phyloP scores from a whole-genome alignment of 108 stramenopile species.

The Bacterosira constricta region DNA sequence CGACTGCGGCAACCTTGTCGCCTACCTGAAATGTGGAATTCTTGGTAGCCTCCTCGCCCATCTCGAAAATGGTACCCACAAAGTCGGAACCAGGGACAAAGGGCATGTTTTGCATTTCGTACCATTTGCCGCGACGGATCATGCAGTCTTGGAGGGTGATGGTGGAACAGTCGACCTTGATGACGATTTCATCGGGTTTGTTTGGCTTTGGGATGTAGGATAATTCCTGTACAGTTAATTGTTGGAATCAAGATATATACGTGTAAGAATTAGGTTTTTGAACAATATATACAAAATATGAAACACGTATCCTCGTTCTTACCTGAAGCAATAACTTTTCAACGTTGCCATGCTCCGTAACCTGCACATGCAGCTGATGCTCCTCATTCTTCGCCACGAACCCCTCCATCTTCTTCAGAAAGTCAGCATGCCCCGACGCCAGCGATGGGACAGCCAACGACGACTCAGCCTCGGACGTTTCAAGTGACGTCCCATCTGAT shows the following conservation, averaged over 20 bases:
- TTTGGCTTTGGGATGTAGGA: not conserved
- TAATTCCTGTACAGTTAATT: not conserved
- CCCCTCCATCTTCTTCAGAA: not conserved
- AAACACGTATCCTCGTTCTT: not conserved
- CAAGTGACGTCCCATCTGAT: too few relatives aligned
- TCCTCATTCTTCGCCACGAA: conserved; percentile 8
- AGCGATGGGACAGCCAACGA: not conserved
- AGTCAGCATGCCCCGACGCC: not conserved
- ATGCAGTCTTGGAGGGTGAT: conserved; percentile 68
- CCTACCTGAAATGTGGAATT: conserved; percentile 42
- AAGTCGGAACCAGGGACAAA: conserved; percentile 68
- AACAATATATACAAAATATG: not conserved
- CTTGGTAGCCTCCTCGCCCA: conserved; percentile 38
- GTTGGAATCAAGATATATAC: not conserved
- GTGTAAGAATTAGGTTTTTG: not conserved
- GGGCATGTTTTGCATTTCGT: conserved; percentile 51
- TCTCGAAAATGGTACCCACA: conserved; percentile 54
- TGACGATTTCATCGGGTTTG: not conserved
- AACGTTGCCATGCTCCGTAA: conserved; percentile 32
- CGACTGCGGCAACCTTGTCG: conserved; percentile 61
- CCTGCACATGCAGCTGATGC: conserved; percentile 22
- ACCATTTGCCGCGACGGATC: conserved; percentile 65
- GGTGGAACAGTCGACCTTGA: conserved; percentile 47
- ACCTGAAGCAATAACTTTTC: conserved; percentile 26
- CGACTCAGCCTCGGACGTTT: conserved; percentile 1